These are phyloP conservation scores for Diatrype stigma DNA, from an alignment of 2,329 filamentous ascomycete species.

Conservation along the genomic window DNA sequence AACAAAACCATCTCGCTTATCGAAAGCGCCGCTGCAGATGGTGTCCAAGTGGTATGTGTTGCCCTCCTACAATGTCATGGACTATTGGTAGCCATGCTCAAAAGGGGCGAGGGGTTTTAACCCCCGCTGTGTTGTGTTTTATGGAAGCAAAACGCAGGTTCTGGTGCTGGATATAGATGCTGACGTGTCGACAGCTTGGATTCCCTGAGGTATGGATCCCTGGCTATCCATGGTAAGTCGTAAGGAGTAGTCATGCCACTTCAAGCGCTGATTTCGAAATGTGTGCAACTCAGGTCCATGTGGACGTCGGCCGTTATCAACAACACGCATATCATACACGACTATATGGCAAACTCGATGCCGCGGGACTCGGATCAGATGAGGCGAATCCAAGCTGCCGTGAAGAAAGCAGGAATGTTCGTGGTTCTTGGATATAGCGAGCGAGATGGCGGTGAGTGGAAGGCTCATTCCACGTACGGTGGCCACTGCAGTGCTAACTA, in stretches of 20 bases:
- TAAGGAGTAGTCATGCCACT: slow-evolving; percentile 1
- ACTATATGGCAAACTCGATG: slow-evolving; percentile 32
- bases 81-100: background rate
- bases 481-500: background rate
- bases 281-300: slow-evolving; percentile 24
- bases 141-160: background rate
- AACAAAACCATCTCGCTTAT: slow-evolving; percentile 56
- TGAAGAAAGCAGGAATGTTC: slow-evolving; percentile 39
- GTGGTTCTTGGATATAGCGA: slow-evolving; percentile 49
- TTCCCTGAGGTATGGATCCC: slow-evolving; percentile 54
- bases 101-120: background rate
- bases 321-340: slow-evolving; percentile 35
- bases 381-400: slow-evolving; percentile 35
- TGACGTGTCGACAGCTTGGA: slow-evolving; percentile 29
- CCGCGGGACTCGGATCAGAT: slow-evolving; percentile 38
- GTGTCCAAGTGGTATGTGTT: slow-evolving; percentile 39
- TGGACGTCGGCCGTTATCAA: slow-evolving; percentile 36
- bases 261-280: slow-evolving; percentile 20
- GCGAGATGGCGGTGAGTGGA: slow-evolving; percentile 29
- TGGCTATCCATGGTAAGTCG: slow-evolving; percentile 46
- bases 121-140: too few relatives aligned
- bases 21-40: slow-evolving; percentile 47
- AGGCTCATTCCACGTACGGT: background rate
- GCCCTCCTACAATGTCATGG: background rate
- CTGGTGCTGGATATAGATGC: background rate